Evolutionary conservation across 169 alveolate species (phyloP), one percentile per base, ranked within the genome.

Genomic region (Theileria annulata): DNA sequence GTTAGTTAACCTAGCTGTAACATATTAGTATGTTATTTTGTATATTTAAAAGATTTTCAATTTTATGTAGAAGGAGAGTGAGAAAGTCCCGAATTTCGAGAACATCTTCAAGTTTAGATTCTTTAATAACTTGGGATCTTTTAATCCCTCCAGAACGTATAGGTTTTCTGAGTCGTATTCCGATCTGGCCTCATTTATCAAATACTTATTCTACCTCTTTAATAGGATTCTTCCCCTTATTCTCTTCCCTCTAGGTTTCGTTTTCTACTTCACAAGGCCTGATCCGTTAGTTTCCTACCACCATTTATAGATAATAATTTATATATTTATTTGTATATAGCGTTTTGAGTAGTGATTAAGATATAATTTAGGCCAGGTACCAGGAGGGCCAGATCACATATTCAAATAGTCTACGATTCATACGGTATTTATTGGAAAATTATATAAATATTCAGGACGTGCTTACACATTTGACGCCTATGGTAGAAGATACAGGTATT

Each of bases 401-500:
- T 84, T 25, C 81, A 70, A 58, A 68, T 84, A 27, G 87, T 78
- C 8, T 77, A 84, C 68, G 90, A 84, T 48, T 84, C 90, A 17
- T 84, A 84, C 30, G 90, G 90, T 84, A 77, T 25, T 69, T 82
- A 47, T 0, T 3, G 8, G n/a, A 42, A 51, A 23, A 21, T 30
- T 42, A n/a, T 25, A 15, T 28, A 33, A 31, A 21, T 28, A 12
- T 49, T 35, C 79, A 84, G 90, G 90, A 37, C 64, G 90, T 0
- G 90, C 90, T 12, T 84, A 84, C 42, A 64, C 84, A 12, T 77
- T 70, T 54, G 90, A 84, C 72, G 37, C 78, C 8, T 58, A 84
- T 42, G 90, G 90, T n/a, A 30, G 90, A 35, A 76, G 90, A 19
- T 82, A 71, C 75, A 75, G 89, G 89, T 82, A 74, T 9, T 19